phyloP scores from a whole-genome alignment of 345 rosid genomes.

The Euphorbia tirucalli region DNA sequence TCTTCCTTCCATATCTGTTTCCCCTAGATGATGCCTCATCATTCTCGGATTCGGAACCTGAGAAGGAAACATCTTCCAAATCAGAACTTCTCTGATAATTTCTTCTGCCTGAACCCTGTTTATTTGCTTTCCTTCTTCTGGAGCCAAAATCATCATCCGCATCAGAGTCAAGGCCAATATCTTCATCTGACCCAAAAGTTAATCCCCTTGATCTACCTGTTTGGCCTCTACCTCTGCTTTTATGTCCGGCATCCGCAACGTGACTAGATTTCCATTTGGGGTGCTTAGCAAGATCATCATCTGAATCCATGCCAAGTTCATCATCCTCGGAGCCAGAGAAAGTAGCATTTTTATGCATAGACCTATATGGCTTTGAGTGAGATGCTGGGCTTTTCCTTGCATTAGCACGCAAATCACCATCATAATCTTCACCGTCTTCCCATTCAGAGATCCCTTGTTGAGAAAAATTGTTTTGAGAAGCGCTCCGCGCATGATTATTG shows the following conservation, averaged over 20 bases:
- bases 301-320: constrained; percentile 50
- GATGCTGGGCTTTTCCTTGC: constrained; percentile 29
- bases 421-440: constrained; percentile 34
- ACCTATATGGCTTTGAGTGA: constrained; percentile 32
- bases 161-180: constrained; percentile 55
- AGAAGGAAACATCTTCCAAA: constrained; percentile 30
- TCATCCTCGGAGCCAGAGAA: constrained; percentile 48
- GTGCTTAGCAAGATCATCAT: constrained; percentile 52
- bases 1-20: constrained; percentile 28
- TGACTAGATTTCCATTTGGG: constrained; percentile 79
- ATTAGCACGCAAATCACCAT: constrained; percentile 20
- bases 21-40: constrained; percentile 26
- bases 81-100: constrained; percentile 37
- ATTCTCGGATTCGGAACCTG: constrained; percentile 47
- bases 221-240: constrained; percentile 32
- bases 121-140: constrained; percentile 28
- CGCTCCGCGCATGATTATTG: constrained; percentile 34
- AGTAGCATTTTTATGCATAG: constrained; percentile 23
- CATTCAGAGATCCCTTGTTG: constrained; percentile 42
- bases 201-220: constrained; percentile 38
- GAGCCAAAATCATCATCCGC: constrained; percentile 40
- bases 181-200: constrained; percentile 74
- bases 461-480: constrained; percentile 40
- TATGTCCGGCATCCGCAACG: constrained; percentile 44
- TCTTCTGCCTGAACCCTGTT: constrained; percentile 29